A percentile compares a stretch with the other conserved stretches of the same genome.
Conservation (phyloP, 805 yeast species). For the Ogataea ramenticola region DNA sequence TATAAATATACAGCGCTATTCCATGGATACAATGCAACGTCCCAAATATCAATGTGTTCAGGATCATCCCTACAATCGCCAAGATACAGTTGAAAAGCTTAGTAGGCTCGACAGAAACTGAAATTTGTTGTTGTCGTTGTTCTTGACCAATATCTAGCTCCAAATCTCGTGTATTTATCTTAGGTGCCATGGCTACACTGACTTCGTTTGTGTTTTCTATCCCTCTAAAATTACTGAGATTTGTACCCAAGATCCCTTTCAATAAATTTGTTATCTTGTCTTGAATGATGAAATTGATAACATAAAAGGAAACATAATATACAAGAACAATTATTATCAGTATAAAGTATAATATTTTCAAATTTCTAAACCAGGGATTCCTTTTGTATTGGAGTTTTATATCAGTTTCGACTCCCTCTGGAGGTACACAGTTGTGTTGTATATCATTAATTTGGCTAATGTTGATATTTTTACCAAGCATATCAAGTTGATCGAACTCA, state of each 20-base stretch:
- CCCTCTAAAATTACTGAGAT: background rate
- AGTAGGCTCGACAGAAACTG: background rate
- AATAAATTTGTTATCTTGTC: background rate
- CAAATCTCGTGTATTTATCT: no score
- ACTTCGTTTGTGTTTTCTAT: no score
- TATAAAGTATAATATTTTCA: background rate
- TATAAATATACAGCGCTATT: constrained; percentile 8
- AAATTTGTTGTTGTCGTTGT: constrained; percentile 5
- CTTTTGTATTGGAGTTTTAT: background rate
- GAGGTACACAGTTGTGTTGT: no score
- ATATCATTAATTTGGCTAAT: no score
- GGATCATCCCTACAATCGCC: constrained; percentile 10
- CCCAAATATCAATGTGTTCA: constrained; percentile 14
- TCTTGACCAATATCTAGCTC: no score
- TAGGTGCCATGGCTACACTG: no score
- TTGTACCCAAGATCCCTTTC: constrained; percentile 1
- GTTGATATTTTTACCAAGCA: no score
- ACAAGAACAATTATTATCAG: background rate
- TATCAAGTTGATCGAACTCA: no score
- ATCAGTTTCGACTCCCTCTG: background rate
- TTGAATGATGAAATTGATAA: constrained; percentile 7
- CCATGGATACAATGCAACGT: constrained; percentile 15
- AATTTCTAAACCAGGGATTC: background rate
- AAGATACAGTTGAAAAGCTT: constrained; percentile 12
- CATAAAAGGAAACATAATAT: background rate